These are phyloP conservation scores for Alisma plantagoaquatica DNA, from an alignment of 106 monocot genomes.

Conservation along the genomic window DNA sequence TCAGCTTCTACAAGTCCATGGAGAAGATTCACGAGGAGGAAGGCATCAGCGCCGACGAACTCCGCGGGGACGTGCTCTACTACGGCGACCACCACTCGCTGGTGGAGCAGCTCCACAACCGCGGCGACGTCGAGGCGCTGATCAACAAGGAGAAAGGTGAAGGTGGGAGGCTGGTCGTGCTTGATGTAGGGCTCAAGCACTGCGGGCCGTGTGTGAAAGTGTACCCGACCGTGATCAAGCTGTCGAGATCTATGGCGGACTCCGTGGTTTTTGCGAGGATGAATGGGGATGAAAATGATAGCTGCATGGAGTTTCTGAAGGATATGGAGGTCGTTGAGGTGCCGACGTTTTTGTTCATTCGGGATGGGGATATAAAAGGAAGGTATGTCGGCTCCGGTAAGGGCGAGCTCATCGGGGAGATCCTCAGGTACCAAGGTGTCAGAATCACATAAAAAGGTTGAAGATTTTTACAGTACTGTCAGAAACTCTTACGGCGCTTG, in stretches of 20 bases:
- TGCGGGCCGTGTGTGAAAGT: slow-evolving; percentile 99
- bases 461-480: too few relatives aligned
- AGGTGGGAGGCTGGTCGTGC: slow-evolving; percentile 59
- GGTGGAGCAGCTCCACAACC: slow-evolving; percentile 69
- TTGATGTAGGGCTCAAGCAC: slow-evolving; percentile 93
- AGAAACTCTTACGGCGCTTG: too few relatives aligned
- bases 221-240: slow-evolving; percentile 76
- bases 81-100: slow-evolving; percentile 81
- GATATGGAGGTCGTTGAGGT: slow-evolving; percentile 86
- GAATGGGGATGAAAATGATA: slow-evolving; percentile 97
- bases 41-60: slow-evolving; percentile 62
- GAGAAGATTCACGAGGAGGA: slow-evolving; percentile 97
- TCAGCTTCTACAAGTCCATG: slow-evolving; percentile 70
- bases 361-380: slow-evolving; percentile 56
- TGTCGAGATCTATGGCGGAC: slow-evolving; percentile 77
- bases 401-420: slow-evolving; percentile 92
- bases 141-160: slow-evolving; percentile 26
- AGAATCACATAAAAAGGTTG: slow-evolving; percentile 45
- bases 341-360: slow-evolving; percentile 84
- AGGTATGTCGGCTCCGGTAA: slow-evolving; percentile 89
- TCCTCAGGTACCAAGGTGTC: slow-evolving; percentile 88
- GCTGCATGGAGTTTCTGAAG: slow-evolving; percentile 78
- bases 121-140: slow-evolving; percentile 53
- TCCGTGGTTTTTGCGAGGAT: slow-evolving; percentile 74
- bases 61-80: slow-evolving; percentile 80